Evolutionary conservation across 2,329 filamentous ascomycete genomes (phyloP).

Genomic region (Aspergillus sp.): DNA sequence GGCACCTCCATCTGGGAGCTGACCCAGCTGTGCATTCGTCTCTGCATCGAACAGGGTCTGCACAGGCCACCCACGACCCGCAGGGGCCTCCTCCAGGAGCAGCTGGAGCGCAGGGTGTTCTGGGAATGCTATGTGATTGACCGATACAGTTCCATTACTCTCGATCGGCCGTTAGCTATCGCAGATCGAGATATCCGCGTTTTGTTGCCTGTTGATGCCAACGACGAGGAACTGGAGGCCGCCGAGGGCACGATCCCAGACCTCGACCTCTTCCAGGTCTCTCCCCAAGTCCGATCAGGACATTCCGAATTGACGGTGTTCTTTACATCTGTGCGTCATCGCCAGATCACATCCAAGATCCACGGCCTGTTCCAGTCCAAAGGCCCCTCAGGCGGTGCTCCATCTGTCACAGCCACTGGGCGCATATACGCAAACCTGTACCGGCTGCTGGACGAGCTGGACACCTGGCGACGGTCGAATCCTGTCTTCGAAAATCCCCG

Average conservation of each 20-base stretch:
- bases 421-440: slow-evolving; percentile 22
- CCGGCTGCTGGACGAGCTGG: slow-evolving; percentile 34
- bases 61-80: slow-evolving; percentile 20
- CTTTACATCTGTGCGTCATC: slow-evolving; percentile 38
- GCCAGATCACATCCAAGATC: slow-evolving; percentile 41
- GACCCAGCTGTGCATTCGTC: slow-evolving; percentile 39
- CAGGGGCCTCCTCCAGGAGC: slow-evolving; percentile 30
- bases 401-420: slow-evolving; percentile 10
- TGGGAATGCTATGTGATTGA: slow-evolving; percentile 50
- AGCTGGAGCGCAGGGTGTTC: slow-evolving; percentile 43
- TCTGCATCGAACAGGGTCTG: slow-evolving; percentile 42
- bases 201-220: slow-evolving; percentile 35
- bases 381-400: background rate
- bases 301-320: slow-evolving; percentile 40
- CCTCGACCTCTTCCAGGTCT: slow-evolving; percentile 14
- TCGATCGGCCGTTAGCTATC: slow-evolving; percentile 45
- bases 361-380: slow-evolving; percentile 15
- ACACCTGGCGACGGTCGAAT: slow-evolving; percentile 35
- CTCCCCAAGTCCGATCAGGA: background rate
- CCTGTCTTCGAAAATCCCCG: slow-evolving; percentile 35
- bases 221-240: slow-evolving; percentile 33
- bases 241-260: slow-evolving; percentile 14
- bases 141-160: slow-evolving; percentile 44
- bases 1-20: slow-evolving; percentile 45
- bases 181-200: slow-evolving; percentile 41